phyloP scores from a whole-genome alignment of 1,139 yeast genomes.

The Geotrichum klebahnii region DNA sequence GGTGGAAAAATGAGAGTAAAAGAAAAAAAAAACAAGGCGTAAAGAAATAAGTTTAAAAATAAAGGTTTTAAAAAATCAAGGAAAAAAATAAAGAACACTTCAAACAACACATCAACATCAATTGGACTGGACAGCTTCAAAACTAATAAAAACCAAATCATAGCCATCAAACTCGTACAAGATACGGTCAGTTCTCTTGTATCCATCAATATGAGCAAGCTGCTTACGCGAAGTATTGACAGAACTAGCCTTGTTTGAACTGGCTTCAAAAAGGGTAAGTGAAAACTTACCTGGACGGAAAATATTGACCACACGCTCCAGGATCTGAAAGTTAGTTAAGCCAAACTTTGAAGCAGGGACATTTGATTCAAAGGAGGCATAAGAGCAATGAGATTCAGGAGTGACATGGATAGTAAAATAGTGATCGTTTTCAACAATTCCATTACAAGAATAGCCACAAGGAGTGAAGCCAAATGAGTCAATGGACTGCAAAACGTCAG shows the following conservation, averaged over 20 bases:
- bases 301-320: constrained; percentile 53
- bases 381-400: constrained; percentile 91
- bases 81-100: too few relatives aligned
- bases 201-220: constrained; percentile 42
- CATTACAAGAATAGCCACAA: constrained; percentile 91
- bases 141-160: constrained; percentile 43
- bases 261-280: constrained; percentile 55
- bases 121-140: constrained; percentile 30
- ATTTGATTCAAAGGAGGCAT: constrained; percentile 92
- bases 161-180: constrained; percentile 65
- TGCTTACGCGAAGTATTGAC: not conserved
- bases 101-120: too few relatives aligned
- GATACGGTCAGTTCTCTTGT: constrained; percentile 62
- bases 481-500: constrained; percentile 39
- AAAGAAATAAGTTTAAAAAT: too few relatives aligned
- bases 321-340: constrained; percentile 49
- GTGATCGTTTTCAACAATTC: constrained; percentile 54
- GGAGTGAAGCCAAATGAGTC: constrained; percentile 95
- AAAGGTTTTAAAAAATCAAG: too few relatives aligned
- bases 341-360: constrained; percentile 50
- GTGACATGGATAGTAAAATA: constrained; percentile 93
- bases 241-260: constrained; percentile 15
- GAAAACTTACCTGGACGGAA: constrained; percentile 78
- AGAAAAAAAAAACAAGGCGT: too few relatives aligned
- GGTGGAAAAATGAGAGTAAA: too few relatives aligned